Percentiles rank a stretch among this genome's conserved stretches.
phyloP scores from a whole-genome alignment of 2,329 filamentous ascomycete genomes.

The Sporothrix brunneoviolacea region DNA sequence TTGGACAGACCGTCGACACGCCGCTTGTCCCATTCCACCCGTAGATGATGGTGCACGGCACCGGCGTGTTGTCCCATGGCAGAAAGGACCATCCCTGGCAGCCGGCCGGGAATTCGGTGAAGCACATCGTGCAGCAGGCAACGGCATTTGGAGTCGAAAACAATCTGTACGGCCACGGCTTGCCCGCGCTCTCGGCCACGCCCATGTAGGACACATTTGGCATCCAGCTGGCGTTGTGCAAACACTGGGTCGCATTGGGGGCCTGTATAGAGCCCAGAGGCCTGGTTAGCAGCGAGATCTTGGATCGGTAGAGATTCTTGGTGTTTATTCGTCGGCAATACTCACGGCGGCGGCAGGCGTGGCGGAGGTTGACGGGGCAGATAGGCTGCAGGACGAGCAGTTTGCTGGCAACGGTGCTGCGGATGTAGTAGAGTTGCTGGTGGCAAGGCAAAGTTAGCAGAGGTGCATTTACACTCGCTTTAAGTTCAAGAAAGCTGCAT shows the following conservation, averaged over 20 bases:
- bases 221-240: slow-evolving; percentile 1
- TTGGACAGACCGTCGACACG: slow-evolving; percentile 6
- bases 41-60: slow-evolving; percentile 16
- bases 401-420: neutral
- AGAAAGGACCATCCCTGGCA: slow-evolving; percentile 17
- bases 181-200: neutral
- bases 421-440: neutral
- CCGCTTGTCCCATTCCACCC: slow-evolving; percentile 12
- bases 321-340: neutral
- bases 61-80: slow-evolving; percentile 14
- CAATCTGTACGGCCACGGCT: slow-evolving; percentile 14
- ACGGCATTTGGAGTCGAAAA: neutral
- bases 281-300: neutral
- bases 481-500: too few relatives aligned
- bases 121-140: slow-evolving; percentile 14
- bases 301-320: neutral
- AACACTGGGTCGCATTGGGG: slow-evolving; percentile 2
- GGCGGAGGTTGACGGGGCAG: neutral
- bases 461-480: too few relatives aligned
- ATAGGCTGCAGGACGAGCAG: neutral
- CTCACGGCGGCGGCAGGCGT: neutral
- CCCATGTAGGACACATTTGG: slow-evolving; percentile 15
- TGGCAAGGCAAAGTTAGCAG: neutral
- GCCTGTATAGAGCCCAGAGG: neutral
- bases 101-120: slow-evolving; percentile 2